Evolutionary conservation across 305 asterid genomes (phyloP), one percentile per base, ranked within the genome.

Genomic region (Fraxinus ornus): DNA sequence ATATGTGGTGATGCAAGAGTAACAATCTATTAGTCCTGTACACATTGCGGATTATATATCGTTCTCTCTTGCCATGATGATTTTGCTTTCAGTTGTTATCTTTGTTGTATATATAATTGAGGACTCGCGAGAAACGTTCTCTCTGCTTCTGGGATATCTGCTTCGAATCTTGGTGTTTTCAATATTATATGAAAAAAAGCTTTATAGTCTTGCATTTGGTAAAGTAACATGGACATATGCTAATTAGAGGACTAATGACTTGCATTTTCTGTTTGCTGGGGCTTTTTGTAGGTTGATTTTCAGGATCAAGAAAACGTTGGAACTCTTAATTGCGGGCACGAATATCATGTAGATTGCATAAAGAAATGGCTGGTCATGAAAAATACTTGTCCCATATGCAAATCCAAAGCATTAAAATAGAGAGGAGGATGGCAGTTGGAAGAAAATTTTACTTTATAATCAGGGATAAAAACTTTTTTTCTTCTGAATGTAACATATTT

Each of bases 341-440:
- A 90, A 73, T 93, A 90, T 77, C 98, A 94, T 80, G 79, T 55
- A 0, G 94, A 86, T 0, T 94, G 97, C 88, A 77, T 93, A 32
- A 88, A 86, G 88, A 88, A 86, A 71, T 94, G 95, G 98, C 82
- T 93, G 83, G 12, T 81, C 30, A 33, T 87, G 85, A 93, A 90
- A 87, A 92, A 94, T 71, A 72, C 82, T 30, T 94, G 97, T 24
- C 95, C 96, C 2, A 81, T 94, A 2, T 94, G 96, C 91, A 91
- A 91, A 86, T 86, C 91, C 49, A 33, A 86, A 37, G 98, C 90
- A 52, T 68, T 93, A 88, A 78, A 89, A 78, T 36, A 78, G 70
- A 80, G 70, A 74, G 77, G 12, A 68, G 4, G 37, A 68, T 28
- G 75, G 10, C 39, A 68, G 1, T 68, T 28, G 72, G 32, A 64